Conservation (phyloP, 495 filamentous ascomycete species). For the Parachaetomium inaequale region DNA sequence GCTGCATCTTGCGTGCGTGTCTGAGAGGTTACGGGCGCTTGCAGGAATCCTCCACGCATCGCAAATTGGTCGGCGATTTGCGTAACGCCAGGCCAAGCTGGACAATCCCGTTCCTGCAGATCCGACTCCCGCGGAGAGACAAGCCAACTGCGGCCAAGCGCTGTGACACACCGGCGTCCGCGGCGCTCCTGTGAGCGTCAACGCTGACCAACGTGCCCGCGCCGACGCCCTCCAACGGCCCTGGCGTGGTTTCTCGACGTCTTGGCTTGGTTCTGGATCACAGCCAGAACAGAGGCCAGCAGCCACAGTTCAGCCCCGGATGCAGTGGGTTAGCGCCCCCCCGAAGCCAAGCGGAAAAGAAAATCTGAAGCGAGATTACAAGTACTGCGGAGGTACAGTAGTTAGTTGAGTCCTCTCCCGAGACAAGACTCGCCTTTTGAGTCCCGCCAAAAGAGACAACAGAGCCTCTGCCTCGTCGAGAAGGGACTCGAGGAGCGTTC, state of each 20-base stretch:
- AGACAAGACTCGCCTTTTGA: too few relatives aligned
- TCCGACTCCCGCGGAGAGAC: constrained; percentile 1
- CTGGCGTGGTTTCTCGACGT: not conserved
- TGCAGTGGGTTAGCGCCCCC: not conserved
- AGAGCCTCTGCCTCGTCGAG: not conserved
- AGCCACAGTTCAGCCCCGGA: constrained; percentile 8
- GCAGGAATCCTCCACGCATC: constrained; percentile 2
- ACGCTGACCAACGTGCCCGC: not conserved
- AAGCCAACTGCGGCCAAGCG: not conserved
- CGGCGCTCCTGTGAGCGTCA: not conserved
- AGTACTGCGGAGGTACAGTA: too few relatives aligned
- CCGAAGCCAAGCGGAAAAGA: not conserved
- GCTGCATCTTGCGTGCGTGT: too few relatives aligned
- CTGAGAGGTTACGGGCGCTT: constrained; percentile 10
- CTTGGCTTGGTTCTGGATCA: not conserved
- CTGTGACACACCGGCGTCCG: not conserved
- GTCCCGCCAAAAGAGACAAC: constrained; percentile 25
- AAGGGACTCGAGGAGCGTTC: not conserved
- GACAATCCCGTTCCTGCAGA: constrained; percentile 27
- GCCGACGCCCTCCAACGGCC: not conserved
- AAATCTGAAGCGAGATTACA: constrained; percentile 12
- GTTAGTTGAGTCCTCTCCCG: too few relatives aligned
- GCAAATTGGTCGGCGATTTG: constrained; percentile 35
- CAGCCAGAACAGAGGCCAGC: not conserved
- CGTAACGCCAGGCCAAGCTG: constrained; percentile 23